Conservation (phyloP, 2,329 filamentous ascomycete genomes). For the Mollisia scopiformis region DNA sequence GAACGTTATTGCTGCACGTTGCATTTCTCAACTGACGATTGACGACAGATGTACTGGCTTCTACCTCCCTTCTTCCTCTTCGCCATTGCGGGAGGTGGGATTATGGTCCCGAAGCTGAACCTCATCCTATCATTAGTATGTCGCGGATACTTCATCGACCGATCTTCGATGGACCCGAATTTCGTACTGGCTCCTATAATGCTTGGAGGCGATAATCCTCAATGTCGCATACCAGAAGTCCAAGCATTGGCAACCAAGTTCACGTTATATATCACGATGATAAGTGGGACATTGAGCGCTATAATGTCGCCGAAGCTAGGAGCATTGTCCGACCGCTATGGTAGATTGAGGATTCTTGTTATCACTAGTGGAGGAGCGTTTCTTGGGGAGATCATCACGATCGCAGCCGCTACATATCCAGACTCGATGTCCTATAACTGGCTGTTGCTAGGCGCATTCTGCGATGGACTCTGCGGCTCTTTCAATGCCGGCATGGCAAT, state of each 20-base stretch:
- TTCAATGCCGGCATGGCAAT: slow-evolving; percentile 82
- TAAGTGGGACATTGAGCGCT: slow-evolving; percentile 77
- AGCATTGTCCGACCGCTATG: slow-evolving; percentile 83
- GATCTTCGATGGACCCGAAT: slow-evolving; percentile 58
- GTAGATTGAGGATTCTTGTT: slow-evolving; percentile 74
- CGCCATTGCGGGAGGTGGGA: slow-evolving; percentile 83
- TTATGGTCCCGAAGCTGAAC: slow-evolving; percentile 85
- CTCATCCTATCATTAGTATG: slow-evolving; percentile 85
- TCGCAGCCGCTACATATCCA: slow-evolving; percentile 76
- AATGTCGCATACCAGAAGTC: slow-evolving; percentile 80
- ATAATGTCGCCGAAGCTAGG: slow-evolving; percentile 83
- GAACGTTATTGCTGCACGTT: background rate
- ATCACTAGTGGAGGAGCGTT: slow-evolving; percentile 77
- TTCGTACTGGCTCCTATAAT: slow-evolving; percentile 66
- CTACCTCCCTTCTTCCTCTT: slow-evolving; percentile 80
- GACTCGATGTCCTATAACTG: slow-evolving; percentile 75
- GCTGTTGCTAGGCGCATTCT: slow-evolving; percentile 73
- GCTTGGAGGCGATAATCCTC: slow-evolving; percentile 70
- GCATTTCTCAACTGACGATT: slow-evolving; percentile 28
- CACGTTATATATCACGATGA: slow-evolving; percentile 73
- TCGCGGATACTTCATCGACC: slow-evolving; percentile 76
- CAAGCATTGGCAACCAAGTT: slow-evolving; percentile 79
- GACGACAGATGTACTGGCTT: slow-evolving; percentile 75
- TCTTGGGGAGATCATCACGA: slow-evolving; percentile 73
- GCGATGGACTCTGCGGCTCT: slow-evolving; percentile 86